These are phyloP conservation scores for Herpetomonas muscarum DNA, from an alignment of 208 protist genomes.

Conservation along the genomic window DNA sequence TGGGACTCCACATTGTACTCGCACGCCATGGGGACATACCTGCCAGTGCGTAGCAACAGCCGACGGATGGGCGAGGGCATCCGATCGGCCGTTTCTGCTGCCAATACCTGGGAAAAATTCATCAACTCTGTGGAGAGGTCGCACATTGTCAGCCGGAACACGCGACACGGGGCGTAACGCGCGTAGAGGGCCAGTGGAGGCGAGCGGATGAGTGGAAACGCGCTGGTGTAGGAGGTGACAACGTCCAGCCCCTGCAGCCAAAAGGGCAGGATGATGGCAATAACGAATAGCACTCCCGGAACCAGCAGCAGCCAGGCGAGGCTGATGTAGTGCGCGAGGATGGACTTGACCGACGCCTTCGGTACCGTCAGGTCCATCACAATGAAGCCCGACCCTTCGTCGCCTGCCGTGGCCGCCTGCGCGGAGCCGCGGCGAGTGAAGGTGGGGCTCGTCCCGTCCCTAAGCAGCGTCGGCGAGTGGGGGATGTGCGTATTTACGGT, in stretches of 20 bases:
- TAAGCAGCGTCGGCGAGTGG: too few species aligned
- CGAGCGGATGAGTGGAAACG: background rate
- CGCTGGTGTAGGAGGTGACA: background rate
- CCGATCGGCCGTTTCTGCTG: too few species aligned
- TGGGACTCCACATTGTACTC: too few species aligned
- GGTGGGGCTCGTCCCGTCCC: background rate
- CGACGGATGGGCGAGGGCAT: too few species aligned
- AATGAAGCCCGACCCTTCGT: background rate
- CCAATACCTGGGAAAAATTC: too few species aligned
- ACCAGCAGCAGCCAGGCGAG: background rate
- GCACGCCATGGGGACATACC: too few species aligned
- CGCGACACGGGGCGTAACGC: background rate
- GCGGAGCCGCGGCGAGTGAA: background rate
- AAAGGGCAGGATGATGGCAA: background rate
- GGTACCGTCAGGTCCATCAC: background rate
- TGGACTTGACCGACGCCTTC: background rate
- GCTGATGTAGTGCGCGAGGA: background rate
- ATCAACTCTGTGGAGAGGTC: background rate
- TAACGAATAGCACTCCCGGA: background rate
- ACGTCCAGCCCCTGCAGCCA: background rate
- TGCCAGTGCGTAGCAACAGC: too few species aligned
- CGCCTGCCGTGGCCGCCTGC: background rate
- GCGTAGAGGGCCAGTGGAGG: background rate
- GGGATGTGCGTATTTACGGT: too few species aligned
- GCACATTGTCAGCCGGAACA: background rate